Evolutionary conservation across 148 eudicot genomes (phyloP).

Genomic region (Cornus kousa): DNA sequence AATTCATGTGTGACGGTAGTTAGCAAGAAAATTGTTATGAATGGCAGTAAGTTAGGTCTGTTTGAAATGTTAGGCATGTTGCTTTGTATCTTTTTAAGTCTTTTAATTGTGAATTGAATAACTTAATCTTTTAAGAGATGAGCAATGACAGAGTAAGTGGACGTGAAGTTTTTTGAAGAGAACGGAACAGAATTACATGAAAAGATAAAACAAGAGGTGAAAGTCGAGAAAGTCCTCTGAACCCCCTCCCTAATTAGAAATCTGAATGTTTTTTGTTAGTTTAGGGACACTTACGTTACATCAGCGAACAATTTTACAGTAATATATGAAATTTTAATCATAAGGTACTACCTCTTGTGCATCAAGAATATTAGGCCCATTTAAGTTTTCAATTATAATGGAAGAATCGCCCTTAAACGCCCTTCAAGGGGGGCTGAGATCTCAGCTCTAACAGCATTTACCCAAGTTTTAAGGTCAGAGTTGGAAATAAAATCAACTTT

Average conservation of each 20-base stretch:
- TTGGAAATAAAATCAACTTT: too few species aligned
- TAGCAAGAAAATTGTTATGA: neutral
- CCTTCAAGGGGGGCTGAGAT: neutral
- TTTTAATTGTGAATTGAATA: too few species aligned
- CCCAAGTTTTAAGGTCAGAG: neutral
- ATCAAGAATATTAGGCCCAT: neutral
- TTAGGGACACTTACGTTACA: neutral
- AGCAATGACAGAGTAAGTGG: too few species aligned
- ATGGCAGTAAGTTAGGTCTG: neutral
- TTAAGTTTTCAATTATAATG: neutral
- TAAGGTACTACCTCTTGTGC: neutral
- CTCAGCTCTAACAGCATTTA: neutral
- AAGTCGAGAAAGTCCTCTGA: too few species aligned
- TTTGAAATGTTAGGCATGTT: too few species aligned
- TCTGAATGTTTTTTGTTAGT: too few species aligned
- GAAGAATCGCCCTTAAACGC: neutral
- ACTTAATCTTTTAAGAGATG: too few species aligned
- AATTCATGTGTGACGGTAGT: neutral
- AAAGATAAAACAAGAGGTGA: too few species aligned
- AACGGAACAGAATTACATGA: too few species aligned
- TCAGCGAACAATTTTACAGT: neutral
- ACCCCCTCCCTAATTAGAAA: too few species aligned
- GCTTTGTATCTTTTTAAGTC: too few species aligned
- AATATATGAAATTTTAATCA: neutral
- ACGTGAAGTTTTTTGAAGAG: too few species aligned